Evolutionary conservation across 2,329 filamentous ascomycete genomes (phyloP), one percentile per base, ranked within the genome.

Genomic region (Phialophora verrucosa): DNA sequence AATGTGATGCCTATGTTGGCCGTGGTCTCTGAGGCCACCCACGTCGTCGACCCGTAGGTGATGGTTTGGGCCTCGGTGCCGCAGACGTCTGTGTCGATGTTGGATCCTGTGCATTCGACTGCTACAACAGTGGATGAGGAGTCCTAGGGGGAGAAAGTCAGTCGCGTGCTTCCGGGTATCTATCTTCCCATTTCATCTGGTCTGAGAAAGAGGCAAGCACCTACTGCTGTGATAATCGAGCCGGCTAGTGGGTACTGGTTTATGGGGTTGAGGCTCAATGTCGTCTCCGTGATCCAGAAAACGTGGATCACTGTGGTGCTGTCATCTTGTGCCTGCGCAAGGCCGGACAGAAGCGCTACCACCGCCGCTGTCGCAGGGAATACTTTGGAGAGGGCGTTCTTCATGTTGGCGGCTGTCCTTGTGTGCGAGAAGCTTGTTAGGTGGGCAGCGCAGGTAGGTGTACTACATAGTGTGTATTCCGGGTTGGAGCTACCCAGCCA

Each of bases 11-110:
- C 49, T 12, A 62, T 1, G 23, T 62, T 62, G 25, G 10, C 59
- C n/a, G 20, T 27, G 42, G 23, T 20, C 17, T 62, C 47, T 6
- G 25, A 44, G 10, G 31, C 47, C 8, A 62, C 23, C 51, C 42
- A 62, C 25, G 59, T 62, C 20, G 44, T 31, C 20, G 59, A 32
- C 2, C 47, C 59, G 17, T 35, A 54, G 25, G 59, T 62, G 44
- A 62, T 53, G 31, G 47, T 62, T n/a, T 42, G 32, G 12, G 29
- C 12, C 17, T 20, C 44, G 53, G 47, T 53, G 27, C 49, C 49
- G 50, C 59, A 62, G 12, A 62, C 10, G 2, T 27, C 25, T 4
- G 47, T 17, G 59, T 62, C 47, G 47, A 62, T 38, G 29, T 27
- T 50, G 14, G 25, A 20, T 17, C 59, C 59, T 14, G 31, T 20